Evolutionary conservation across 768 basidiomycete species (phyloP), one percentile per base, ranked within the genome.

Genomic region (Filobasidium wieringae): DNA sequence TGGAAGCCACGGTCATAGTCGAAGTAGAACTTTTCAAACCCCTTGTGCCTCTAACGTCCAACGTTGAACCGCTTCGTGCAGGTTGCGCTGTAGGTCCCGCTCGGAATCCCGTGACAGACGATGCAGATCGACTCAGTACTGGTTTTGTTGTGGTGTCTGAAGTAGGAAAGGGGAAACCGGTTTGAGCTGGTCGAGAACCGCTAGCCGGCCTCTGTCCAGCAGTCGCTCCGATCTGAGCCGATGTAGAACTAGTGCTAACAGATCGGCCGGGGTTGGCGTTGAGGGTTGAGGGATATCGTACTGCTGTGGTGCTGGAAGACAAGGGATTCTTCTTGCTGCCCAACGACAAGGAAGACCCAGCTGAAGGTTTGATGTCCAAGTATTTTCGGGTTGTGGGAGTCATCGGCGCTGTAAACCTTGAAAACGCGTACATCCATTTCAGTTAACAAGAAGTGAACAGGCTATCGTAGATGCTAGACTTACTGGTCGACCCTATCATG

Each of bases 341-440:
- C 51, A 1, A 61, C 50, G 26, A 52, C 64, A 26, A 66, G 53
- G 43, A 14, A 17, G 22, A 19, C 4, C 43, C 43, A 22, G 43
- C 43, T 47, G 43, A 47, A 2, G 43, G 7, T 26, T 47, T 47
- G 14, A 75, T 65, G 29, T 72, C 72, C 33, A 77, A 69, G 50
- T 77, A 76, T 43, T 71, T 64, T 30, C 72, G 64, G 26, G 73
- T 70, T 0, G 72, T 75, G 0, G 76, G 76, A 1, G 75, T 76
- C 39, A 77, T 62, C 1, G 76, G 76, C 0, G 69, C 72, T 3
- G 75, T 72, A 59, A 77, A 77, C 15, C 76, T 77, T 51, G 5
- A 30, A 22, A 27, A 22, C 17, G 1, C 7, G 0, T 22, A 17
- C 37, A 32, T 12, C 30, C 30, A 15, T 11, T 17, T 30, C 41